Conservation (phyloP, 176 grass and related monocot species). For the Stipa capillata region DNA sequence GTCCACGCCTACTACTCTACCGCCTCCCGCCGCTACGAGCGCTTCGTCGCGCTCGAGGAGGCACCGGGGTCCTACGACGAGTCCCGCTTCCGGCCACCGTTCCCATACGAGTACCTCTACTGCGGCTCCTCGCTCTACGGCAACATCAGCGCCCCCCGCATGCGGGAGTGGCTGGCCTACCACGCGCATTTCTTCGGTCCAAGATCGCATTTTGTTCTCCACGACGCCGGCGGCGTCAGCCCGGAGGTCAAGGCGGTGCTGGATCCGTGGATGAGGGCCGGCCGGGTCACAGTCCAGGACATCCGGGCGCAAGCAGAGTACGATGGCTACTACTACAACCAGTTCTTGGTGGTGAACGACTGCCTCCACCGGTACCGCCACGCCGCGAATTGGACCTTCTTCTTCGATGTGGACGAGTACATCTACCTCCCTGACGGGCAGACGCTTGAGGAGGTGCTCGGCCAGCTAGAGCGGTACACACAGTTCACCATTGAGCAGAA, state of each 20-base stretch:
- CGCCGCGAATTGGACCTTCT: slow-evolving; percentile 84
- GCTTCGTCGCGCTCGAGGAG: slow-evolving; percentile 69
- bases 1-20: slow-evolving; percentile 63
- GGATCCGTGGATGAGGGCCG: slow-evolving; percentile 61
- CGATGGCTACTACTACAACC: slow-evolving; percentile 87
- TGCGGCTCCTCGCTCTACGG: slow-evolving; percentile 89
- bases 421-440: slow-evolving; percentile 45
- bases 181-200: slow-evolving; percentile 67
- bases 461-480: slow-evolving; percentile 38
- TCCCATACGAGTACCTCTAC: slow-evolving; percentile 79
- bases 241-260: slow-evolving; percentile 52
- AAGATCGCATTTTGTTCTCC: slow-evolving; percentile 64
- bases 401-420: slow-evolving; percentile 91
- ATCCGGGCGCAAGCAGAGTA: slow-evolving; percentile 61
- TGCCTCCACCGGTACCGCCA: slow-evolving; percentile 77
- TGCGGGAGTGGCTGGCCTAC: slow-evolving; percentile 85
- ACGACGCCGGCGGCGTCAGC: slow-evolving; percentile 77
- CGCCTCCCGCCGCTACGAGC: slow-evolving; percentile 52
- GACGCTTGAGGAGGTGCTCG: slow-evolving; percentile 39
- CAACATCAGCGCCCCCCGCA: slow-evolving; percentile 46
- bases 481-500: slow-evolving; percentile 98
- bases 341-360: slow-evolving; percentile 89
- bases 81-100: slow-evolving; percentile 37
- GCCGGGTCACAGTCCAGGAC: slow-evolving; percentile 59
- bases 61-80: slow-evolving; percentile 50